Evolutionary conservation across 805 yeast species (phyloP).

Genomic region (Candida arabinofermentans): DNA sequence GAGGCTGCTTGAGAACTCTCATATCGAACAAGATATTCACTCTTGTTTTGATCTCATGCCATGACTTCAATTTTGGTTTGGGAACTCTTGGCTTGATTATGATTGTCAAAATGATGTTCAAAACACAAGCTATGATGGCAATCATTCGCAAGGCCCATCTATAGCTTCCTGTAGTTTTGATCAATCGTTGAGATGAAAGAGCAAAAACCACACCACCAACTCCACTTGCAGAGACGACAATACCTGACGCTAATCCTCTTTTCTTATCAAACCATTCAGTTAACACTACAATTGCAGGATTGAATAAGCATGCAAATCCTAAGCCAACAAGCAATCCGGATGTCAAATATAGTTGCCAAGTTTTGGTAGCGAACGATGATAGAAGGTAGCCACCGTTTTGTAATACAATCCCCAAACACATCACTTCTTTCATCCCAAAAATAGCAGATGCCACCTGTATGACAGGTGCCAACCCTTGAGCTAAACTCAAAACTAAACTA

Average conservation of each 20-base stretch:
- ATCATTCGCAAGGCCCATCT: conserved; percentile 42
- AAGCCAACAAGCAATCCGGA: conserved; percentile 53
- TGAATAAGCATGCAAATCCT: conserved; percentile 45
- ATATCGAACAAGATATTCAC: conserved; percentile 18
- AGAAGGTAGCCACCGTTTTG: conserved; percentile 47
- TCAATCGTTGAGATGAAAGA: conserved; percentile 33
- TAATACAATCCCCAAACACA: conserved; percentile 36
- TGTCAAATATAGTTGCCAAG: conserved; percentile 49
- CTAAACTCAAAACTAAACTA: conserved; percentile 40
- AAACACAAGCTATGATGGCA: conserved; percentile 35
- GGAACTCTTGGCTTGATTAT: conserved; percentile 43
- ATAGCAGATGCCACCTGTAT: conserved; percentile 19
- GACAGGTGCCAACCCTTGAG: conserved; percentile 23
- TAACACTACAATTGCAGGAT: conserved; percentile 45
- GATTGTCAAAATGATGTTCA: conserved; percentile 36
- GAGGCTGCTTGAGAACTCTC: conserved; percentile 14
- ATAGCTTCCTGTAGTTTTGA: conserved; percentile 37
- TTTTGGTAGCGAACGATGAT: conserved; percentile 45
- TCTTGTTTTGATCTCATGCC: conserved; percentile 16
- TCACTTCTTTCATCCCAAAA: conserved; percentile 18
- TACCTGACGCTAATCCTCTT: conserved; percentile 40
- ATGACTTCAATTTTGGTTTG: conserved; percentile 9
- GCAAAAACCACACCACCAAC: conserved; percentile 41
- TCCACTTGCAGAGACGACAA: conserved; percentile 40
- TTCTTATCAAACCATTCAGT: conserved; percentile 58